Percentiles rank a stretch among this genome's conserved stretches.
These are phyloP conservation scores for Apiospora malaysiana DNA, from an alignment of 2,329 filamentous ascomycete species.

Conservation along the genomic window DNA sequence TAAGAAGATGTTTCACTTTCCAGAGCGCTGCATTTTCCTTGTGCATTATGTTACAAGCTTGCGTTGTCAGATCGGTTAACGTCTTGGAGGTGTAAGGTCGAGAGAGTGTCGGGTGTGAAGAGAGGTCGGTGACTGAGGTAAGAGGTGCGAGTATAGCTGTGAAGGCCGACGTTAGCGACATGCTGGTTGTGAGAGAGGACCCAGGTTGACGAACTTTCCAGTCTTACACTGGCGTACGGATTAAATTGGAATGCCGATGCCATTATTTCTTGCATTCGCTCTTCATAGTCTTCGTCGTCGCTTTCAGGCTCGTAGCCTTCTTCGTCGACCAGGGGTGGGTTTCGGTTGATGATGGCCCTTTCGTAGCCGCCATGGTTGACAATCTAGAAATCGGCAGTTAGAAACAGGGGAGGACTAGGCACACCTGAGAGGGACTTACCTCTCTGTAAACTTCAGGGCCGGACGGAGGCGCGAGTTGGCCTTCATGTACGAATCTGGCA, in stretches of 20 bases:
- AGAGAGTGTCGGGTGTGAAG: slow-evolving; percentile 75
- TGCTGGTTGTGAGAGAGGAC: not conserved
- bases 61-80: slow-evolving; percentile 71
- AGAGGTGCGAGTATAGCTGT: slow-evolving; percentile 77
- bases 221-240: slow-evolving; percentile 73
- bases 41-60: slow-evolving; percentile 74
- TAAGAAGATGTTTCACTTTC: slow-evolving; percentile 76
- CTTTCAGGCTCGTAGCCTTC: slow-evolving; percentile 80
- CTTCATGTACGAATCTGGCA: slow-evolving; percentile 73
- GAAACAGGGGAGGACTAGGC: slow-evolving; percentile 22
- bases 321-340: slow-evolving; percentile 75
- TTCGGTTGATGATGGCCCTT: slow-evolving; percentile 75
- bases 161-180: slow-evolving; percentile 36
- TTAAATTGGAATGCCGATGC: slow-evolving; percentile 72
- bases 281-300: slow-evolving; percentile 74
- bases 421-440: slow-evolving; percentile 50
- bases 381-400: slow-evolving; percentile 51
- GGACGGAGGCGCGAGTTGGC: slow-evolving; percentile 69
- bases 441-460: slow-evolving; percentile 75
- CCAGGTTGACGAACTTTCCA: slow-evolving; percentile 65
- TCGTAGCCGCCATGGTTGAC: slow-evolving; percentile 77
- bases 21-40: slow-evolving; percentile 76
- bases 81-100: slow-evolving; percentile 77
- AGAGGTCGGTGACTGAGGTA: slow-evolving; percentile 75
- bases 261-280: slow-evolving; percentile 64